Evolutionary conservation across 495 filamentous ascomycete species (phyloP), one percentile per base, ranked within the genome.

Genomic region (Paragyromitra xinjiangensis): DNA sequence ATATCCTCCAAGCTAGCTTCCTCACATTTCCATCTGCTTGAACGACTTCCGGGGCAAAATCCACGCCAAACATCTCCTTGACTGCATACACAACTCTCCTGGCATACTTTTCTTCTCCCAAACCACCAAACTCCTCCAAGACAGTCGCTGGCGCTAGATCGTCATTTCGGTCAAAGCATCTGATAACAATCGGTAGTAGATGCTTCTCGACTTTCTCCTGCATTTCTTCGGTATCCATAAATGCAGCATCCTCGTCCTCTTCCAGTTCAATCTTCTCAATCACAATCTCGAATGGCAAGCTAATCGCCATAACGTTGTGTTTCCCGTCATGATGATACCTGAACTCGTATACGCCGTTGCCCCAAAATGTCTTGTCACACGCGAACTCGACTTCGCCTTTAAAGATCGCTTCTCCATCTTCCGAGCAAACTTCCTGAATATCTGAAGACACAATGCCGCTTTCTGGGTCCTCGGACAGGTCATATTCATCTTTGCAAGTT

Each of bases 281-380:
- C 19, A 90, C 89, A 59, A 98, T 92, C 83, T 98, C 95, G 80
- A 99, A 98, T 0, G 95, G 94, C 80, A 92, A 87, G 16, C 94
- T 97, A 78, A 98, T 93, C 22, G 94, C 91, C 96, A 99, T 97
- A 82, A 98, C 95, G 79, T 93, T 93, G 84, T 98, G 93, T 81
- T 92, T 92, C 71, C 93, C 93, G 78, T 93, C 91, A 85, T 99
- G 95, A 86, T 99, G 95, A 85, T 97, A 98, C 9, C 95, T 90
- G 85, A 99, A 94, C 81, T 99, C 95, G 82, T 96, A 98, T 50
- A 94, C 92, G 62, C 95, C 95, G 51, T 94, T 92, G 0, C 91
- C 95, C 95, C 95, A 99, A 90, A 93, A 98, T 14, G 95, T 87
- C 85, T 98, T 98, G 87, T 98, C 94, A 50, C 94, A 94, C 16